A percentile compares a stretch with the other conserved stretches of the same genome.
phyloP scores from a whole-genome alignment of 1,284 basidiomycete species.

The Pseudomicrostroma phylloplanum region DNA sequence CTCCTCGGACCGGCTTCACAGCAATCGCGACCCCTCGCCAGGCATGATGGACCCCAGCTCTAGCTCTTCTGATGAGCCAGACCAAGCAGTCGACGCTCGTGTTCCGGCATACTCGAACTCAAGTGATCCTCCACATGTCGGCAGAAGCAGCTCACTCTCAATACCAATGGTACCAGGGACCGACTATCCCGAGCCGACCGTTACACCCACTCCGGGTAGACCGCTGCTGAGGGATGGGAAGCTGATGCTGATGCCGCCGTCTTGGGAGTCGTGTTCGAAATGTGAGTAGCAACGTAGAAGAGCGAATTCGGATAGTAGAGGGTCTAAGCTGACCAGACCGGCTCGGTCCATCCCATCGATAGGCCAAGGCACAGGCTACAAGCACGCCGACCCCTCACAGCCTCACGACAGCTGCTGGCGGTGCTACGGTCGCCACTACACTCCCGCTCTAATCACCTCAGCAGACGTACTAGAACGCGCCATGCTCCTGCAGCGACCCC shows the following conservation, averaged over 20 bases:
- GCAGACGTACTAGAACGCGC: background rate
- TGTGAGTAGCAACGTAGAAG: background rate
- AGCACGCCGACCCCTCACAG: conserved; percentile 1
- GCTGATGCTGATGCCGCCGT: background rate
- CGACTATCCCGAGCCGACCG: background rate
- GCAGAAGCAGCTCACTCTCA: no score
- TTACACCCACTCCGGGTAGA: background rate
- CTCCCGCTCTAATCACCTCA: background rate
- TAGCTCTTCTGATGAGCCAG: no score
- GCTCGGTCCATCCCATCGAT: background rate
- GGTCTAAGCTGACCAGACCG: background rate
- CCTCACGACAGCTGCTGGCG: conserved; percentile 1
- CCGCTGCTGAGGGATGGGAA: background rate
- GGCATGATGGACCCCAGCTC: no score
- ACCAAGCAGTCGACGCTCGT: no score
- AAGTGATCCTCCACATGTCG: no score
- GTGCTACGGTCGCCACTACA: background rate
- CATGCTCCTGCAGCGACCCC: background rate
- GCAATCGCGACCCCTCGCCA: no score
- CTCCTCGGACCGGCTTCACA: no score
- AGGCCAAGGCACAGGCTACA: conserved; percentile 2
- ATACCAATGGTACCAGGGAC: background rate
- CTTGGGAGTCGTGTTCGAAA: background rate
- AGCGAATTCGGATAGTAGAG: background rate
- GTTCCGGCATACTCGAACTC: no score